A percentile compares a stretch with the other conserved stretches of the same genome.
Conservation (phyloP, 2,329 filamentous ascomycete genomes). For the Xylariomycetidae sp. region DNA sequence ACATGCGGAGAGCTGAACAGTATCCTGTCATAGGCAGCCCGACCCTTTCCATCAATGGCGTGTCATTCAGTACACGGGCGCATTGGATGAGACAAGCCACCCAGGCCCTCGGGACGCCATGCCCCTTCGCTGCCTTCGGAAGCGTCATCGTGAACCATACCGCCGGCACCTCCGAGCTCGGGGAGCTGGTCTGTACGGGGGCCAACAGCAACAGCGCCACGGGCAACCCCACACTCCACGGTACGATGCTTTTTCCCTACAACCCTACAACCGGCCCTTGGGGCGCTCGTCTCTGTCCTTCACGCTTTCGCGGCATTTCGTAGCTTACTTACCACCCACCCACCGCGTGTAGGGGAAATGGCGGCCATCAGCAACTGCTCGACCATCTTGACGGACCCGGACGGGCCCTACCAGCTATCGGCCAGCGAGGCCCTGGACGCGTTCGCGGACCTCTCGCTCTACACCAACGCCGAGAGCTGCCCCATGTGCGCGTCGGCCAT, state of each 20-base stretch:
- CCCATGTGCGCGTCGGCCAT: constrained; percentile 56
- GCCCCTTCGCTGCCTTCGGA: constrained; percentile 50
- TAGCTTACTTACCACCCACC: too few species aligned
- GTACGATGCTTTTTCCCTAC: constrained; percentile 19
- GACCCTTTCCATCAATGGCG: constrained; percentile 11
- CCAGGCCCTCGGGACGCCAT: constrained; percentile 41
- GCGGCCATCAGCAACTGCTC: constrained; percentile 51
- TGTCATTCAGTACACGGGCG: constrained; percentile 33
- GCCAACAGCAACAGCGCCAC: constrained; percentile 38
- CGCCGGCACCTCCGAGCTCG: constrained; percentile 29
- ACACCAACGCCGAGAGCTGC: constrained; percentile 54
- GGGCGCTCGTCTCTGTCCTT: too few species aligned
- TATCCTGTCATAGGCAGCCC: too few species aligned
- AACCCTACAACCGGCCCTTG: too few species aligned
- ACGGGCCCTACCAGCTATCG: constrained; percentile 39
- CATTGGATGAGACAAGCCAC: constrained; percentile 51
- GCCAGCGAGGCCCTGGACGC: constrained; percentile 37
- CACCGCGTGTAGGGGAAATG: constrained; percentile 52
- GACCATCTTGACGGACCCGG: constrained; percentile 38
- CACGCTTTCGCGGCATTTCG: too few species aligned
- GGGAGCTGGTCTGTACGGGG: constrained; percentile 45
- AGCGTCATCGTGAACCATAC: constrained; percentile 54
- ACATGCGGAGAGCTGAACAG: too few species aligned
- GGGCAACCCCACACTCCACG: constrained; percentile 51
- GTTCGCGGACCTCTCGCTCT: constrained; percentile 43